A percentile compares a stretch with the other conserved stretches of the same genome.
Conservation (phyloP, 441 rosid species). For the Gossypium aridum region DNA sequence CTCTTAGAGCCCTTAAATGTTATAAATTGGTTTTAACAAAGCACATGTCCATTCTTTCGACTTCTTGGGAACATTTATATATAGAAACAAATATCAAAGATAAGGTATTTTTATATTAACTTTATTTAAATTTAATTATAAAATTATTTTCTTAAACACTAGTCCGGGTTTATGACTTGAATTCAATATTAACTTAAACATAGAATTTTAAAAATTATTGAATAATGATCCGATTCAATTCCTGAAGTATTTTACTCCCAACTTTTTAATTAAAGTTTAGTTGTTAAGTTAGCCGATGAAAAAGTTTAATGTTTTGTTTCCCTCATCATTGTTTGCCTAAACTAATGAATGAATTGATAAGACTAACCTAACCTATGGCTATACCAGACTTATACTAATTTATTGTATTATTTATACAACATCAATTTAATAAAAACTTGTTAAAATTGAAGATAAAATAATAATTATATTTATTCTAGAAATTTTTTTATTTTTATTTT, state of each 20-base stretch:
- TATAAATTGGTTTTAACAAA: not conserved
- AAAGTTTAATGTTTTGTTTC: too few species aligned
- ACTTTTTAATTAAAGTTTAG: not conserved
- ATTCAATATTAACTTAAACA: too few species aligned
- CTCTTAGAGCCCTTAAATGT: slow-evolving; percentile 9
- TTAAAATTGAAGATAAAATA: too few species aligned
- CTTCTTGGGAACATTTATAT: not conserved
- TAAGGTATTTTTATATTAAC: not conserved
- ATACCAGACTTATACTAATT: not conserved
- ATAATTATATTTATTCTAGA: too few species aligned
- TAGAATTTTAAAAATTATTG: too few species aligned
- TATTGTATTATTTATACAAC: too few species aligned
- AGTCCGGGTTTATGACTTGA: too few species aligned
- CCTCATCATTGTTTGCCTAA: not conserved
- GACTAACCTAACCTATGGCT: not conserved
- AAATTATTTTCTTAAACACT: too few species aligned
- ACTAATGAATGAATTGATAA: not conserved
- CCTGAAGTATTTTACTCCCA: not conserved
- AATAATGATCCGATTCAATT: too few species aligned
- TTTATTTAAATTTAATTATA: too few species aligned
- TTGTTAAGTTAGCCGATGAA: not conserved
- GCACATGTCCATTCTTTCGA: not conserved
- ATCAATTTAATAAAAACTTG: too few species aligned
- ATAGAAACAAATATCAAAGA: not conserved
- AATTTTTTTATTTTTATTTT: too few species aligned